Evolutionary conservation across 176 grass and related monocot species (phyloP).

Genomic region (Triticum turgidum): DNA sequence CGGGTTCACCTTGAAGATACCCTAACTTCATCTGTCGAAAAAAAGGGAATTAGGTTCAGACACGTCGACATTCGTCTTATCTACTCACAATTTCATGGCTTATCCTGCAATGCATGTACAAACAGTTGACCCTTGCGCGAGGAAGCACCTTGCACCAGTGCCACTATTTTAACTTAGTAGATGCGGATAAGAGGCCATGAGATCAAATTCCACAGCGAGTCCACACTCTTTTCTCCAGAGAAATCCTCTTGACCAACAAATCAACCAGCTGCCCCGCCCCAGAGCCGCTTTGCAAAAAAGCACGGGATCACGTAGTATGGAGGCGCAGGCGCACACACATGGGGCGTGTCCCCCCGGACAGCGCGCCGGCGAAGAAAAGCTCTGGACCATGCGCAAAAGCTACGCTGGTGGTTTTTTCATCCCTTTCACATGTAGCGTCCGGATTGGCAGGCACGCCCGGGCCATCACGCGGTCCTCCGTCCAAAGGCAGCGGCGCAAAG

Average conservation of each 20-base stretch:
- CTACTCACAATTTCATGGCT: neutral
- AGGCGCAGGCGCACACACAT: conserved; percentile 31
- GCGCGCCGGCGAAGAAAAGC: neutral
- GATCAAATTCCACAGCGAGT: neutral
- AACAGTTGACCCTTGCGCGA: no score
- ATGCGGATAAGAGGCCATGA: neutral
- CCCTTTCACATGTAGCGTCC: conserved; percentile 26
- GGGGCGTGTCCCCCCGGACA: conserved; percentile 28
- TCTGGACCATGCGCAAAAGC: conserved; percentile 20
- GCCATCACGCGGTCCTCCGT: conserved; percentile 9
- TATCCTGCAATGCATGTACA: no score
- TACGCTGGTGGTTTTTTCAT: neutral
- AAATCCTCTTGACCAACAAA: neutral
- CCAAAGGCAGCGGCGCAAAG: conserved; percentile 14
- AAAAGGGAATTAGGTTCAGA: no score
- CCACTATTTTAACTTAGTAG: conserved; percentile 2
- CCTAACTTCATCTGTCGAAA: no score
- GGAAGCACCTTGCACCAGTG: neutral
- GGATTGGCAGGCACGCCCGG: conserved; percentile 40
- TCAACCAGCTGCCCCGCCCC: conserved; percentile 18
- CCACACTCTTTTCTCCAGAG: neutral
- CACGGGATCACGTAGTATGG: neutral
- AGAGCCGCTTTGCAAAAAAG: conserved; percentile 13
- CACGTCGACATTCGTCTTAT: neutral
- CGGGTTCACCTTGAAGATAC: no score